phyloP scores from a whole-genome alignment of 2,329 filamentous ascomycete species.

The Thelonectria blattea region DNA sequence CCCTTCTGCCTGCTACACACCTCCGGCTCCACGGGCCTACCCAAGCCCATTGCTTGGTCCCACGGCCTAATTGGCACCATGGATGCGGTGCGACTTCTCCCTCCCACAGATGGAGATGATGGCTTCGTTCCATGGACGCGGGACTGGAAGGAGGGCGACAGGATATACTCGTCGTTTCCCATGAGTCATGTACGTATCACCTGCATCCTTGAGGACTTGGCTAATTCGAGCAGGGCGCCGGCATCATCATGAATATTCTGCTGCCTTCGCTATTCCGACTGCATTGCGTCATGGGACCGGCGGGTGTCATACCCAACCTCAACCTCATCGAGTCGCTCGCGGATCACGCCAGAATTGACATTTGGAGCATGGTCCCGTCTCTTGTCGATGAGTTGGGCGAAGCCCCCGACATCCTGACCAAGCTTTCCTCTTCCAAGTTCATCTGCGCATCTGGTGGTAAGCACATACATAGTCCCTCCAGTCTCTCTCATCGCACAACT shows the following conservation, averaged over 20 bases:
- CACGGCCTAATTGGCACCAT: slow-evolving; percentile 33
- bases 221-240: slow-evolving; percentile 42
- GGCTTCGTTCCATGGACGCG: slow-evolving; percentile 39
- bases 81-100: slow-evolving; percentile 44
- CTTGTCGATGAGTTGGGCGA: slow-evolving; percentile 44
- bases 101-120: slow-evolving; percentile 39
- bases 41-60: slow-evolving; percentile 26
- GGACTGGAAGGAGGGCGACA: slow-evolving; percentile 38
- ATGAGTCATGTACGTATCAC: slow-evolving; percentile 42
- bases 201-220: background rate
- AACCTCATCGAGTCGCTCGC: slow-evolving; percentile 43
- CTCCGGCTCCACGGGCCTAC: background rate
- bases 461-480: background rate
- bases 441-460: slow-evolving; percentile 45
- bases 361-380: slow-evolving; percentile 48
- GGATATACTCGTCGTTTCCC: slow-evolving; percentile 45
- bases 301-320: slow-evolving; percentile 44
- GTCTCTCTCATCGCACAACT: background rate
- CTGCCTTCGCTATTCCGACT: slow-evolving; percentile 45
- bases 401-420: slow-evolving; percentile 39
- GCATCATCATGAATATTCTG: slow-evolving; percentile 50
- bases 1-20: slow-evolving; percentile 2
- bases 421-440: slow-evolving; percentile 42
- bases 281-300: slow-evolving; percentile 45
- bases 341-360: slow-evolving; percentile 44